Evolutionary conservation across 75 land plant genomes (phyloP).

Genomic region (Chamaecyparis obtusa): DNA sequence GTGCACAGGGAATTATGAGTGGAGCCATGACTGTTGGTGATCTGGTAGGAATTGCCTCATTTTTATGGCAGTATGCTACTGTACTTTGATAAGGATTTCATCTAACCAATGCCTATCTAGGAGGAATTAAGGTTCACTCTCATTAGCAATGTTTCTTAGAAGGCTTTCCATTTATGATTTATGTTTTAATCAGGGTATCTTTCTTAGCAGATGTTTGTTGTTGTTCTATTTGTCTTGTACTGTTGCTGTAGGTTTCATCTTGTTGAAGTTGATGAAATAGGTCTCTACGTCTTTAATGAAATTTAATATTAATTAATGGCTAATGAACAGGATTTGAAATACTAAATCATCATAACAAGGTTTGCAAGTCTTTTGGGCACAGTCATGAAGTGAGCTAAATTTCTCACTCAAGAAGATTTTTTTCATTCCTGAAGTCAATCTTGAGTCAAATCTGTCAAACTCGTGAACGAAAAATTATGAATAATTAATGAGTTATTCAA

Average conservation of each 20-base stretch:
- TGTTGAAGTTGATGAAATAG: background rate
- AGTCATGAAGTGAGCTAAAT: background rate
- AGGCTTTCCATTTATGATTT: slow-evolving; percentile 2
- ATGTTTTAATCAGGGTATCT: background rate
- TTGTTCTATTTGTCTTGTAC: background rate
- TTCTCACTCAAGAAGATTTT: background rate
- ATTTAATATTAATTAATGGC: background rate
- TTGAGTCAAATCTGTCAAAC: too few species aligned
- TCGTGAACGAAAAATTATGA: too few species aligned
- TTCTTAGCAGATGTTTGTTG: background rate
- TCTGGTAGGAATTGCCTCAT: slow-evolving; percentile 46
- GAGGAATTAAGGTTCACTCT: background rate
- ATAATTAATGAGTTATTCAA: too few species aligned
- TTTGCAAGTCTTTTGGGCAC: background rate
- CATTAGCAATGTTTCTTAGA: background rate
- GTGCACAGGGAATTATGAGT: slow-evolving; percentile 70
- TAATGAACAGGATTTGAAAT: background rate
- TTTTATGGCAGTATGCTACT: background rate
- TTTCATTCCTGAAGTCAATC: background rate
- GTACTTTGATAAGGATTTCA: background rate
- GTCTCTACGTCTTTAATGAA: background rate
- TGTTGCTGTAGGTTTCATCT: background rate
- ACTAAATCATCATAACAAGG: background rate
- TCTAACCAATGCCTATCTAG: background rate
- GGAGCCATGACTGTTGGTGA: slow-evolving; percentile 95